Conservation (phyloP, 1,284 basidiomycete species). For the Ganoderma boninense region DNA sequence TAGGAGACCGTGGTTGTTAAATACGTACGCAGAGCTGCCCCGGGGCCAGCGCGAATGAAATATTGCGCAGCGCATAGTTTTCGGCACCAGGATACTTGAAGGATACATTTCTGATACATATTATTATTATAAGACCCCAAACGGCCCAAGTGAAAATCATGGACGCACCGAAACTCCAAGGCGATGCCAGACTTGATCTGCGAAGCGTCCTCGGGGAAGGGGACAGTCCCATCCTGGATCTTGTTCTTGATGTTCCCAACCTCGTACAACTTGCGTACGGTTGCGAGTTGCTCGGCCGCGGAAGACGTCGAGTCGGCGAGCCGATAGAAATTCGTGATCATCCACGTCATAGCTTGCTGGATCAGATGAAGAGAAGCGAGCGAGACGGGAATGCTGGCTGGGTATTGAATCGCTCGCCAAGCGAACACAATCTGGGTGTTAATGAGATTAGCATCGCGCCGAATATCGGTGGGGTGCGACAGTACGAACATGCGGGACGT, state of each 20-base stretch:
- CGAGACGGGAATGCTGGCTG: constrained; percentile 73
- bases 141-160: not conserved
- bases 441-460: not conserved
- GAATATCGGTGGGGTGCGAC: too few species aligned
- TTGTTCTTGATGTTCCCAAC: constrained; percentile 67
- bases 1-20: not conserved
- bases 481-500: not conserved
- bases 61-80: constrained; percentile 61
- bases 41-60: constrained; percentile 73
- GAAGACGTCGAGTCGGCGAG: constrained; percentile 60
- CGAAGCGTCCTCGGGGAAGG: constrained; percentile 69
- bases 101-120: constrained; percentile 69
- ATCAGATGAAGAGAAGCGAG: constrained; percentile 76
- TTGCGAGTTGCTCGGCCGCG: constrained; percentile 61
- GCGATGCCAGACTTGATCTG: constrained; percentile 61
- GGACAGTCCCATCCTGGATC: constrained; percentile 59
- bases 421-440: constrained; percentile 68
- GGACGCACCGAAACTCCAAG: constrained; percentile 67
- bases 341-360: constrained; percentile 61
- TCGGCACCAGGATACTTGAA: constrained; percentile 74
- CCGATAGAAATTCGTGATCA: constrained; percentile 58
- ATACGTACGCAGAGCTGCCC: constrained; percentile 77
- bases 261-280: constrained; percentile 71
- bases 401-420: constrained; percentile 73
- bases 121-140: too few species aligned